Base-by-base conservation (phyloP, 2,329 filamentous ascomycete species). In the Nannizziopsis barbatae region DNA sequence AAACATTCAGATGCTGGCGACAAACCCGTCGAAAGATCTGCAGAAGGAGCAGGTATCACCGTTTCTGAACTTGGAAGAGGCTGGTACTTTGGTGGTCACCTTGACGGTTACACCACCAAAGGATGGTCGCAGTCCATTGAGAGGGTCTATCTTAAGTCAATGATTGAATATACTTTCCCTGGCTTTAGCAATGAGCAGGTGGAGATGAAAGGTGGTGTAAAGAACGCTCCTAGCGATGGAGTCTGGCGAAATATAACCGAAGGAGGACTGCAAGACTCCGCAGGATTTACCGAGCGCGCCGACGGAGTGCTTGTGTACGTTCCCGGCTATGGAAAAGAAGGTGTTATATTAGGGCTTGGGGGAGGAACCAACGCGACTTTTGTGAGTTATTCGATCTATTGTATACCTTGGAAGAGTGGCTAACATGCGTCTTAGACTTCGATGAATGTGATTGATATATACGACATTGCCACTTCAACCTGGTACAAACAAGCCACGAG, bases 381-480 rank as follows among this genome's bases (percentile, higher is more conserved):
- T 57, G 79, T 81, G 57, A 67, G 71, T 61, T 30, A 12, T 31
- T 30, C 20, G 5, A 37, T 17, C n/a, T 30, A 40, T 14, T 27
- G 7, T 27, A 27, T 27, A 3, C 22, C 22, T 27, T 27, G 22
- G 7, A 27, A 27, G 3, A 3, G 7, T 27, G 22, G 22, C 22
- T 27, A 7, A 27, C 22, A 27, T 27, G 22, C 22, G 22, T n/a
- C 31, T n/a, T 43, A 75, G 72, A 77, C 75, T 0, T 71, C 74
- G 12, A 88, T 90, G 69, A 87, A 80, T 42, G 74, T 77, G 12
- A 81, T 89, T 35, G 83, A 89, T 55, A 77, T 90, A n/a, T 92
- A 86, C 62, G 86, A 92, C 58, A 77, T 90, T 50, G 82, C 77
- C 3, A 75, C 67, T 27, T 72, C 76, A 2, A 75, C 71, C 5